A percentile compares a stretch with the other conserved stretches of the same genome.
phyloP scores from a whole-genome alignment of 352 stramenopile species.

The Aphanomyces stellatus region DNA sequence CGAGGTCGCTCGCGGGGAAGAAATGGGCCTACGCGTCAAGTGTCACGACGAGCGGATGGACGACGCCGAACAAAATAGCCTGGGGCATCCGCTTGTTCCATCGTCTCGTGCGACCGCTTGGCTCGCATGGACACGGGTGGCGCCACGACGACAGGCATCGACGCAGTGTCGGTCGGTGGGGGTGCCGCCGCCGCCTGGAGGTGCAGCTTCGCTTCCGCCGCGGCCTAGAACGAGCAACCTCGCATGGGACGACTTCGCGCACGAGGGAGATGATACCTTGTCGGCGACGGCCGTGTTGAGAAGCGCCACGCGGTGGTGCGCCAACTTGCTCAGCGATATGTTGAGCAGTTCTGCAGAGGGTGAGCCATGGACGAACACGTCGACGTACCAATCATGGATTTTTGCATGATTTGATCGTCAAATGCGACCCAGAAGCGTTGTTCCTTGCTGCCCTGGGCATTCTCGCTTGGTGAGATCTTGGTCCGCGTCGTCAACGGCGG shows the following conservation, averaged over 20 bases:
- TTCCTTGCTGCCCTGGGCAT: conserved; percentile 21
- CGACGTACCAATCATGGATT: conserved; percentile 58
- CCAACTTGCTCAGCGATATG: conserved; percentile 51
- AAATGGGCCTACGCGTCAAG: conserved; percentile 34
- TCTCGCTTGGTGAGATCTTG: conserved; percentile 28
- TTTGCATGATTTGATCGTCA: conserved; percentile 47
- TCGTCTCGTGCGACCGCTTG: not conserved
- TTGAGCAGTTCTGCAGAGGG: conserved; percentile 50
- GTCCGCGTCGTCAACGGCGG: conserved; percentile 37
- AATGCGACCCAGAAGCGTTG: conserved; percentile 57
- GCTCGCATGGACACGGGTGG: not conserved
- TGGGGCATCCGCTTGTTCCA: not conserved
- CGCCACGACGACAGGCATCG: not conserved
- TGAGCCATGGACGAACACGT: not conserved
- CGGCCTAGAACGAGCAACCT: not conserved
- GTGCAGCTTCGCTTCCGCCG: not conserved
- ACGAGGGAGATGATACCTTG: conserved; percentile 25
- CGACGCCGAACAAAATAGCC: conserved; percentile 4
- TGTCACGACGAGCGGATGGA: not conserved
- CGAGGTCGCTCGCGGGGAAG: conserved; percentile 42
- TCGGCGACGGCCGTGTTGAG: conserved; percentile 36
- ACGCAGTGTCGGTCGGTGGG: not conserved
- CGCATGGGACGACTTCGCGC: not conserved
- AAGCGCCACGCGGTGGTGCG: conserved; percentile 42
- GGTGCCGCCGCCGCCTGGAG: no score